These are phyloP conservation scores for Backusella mclennaniae DNA, from an alignment of 192 early-diverging fungal genomes.

Conservation along the genomic window DNA sequence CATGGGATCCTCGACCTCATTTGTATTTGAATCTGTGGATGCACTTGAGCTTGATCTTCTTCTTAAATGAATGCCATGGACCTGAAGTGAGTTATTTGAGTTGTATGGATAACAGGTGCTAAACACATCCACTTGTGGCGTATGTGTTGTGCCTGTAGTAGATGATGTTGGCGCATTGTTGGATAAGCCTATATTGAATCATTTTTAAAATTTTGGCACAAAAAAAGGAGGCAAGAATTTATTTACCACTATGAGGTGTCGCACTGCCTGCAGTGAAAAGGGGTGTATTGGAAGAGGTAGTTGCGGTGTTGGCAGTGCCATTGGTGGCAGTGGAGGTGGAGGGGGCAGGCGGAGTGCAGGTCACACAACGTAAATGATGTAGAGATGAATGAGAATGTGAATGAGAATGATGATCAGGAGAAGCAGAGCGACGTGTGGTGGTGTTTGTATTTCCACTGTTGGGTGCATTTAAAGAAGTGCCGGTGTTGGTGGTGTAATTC, in stretches of 20 bases:
- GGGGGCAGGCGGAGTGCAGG: background rate
- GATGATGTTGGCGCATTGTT: background rate
- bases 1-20: background rate
- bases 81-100: constrained; percentile 10
- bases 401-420: constrained; percentile 15
- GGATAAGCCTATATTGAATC: background rate
- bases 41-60: constrained; percentile 25
- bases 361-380: constrained; percentile 13
- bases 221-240: background rate
- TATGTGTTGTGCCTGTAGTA: constrained; percentile 7
- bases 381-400: background rate
- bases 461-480: background rate
- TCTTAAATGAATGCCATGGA: constrained; percentile 7
- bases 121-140: background rate
- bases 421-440: background rate
- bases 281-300: background rate
- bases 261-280: background rate
- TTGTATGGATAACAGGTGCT: constrained; percentile 11
- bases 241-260: background rate
- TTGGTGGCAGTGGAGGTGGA: background rate
- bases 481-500: background rate
- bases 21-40: constrained; percentile 11
- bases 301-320: background rate
- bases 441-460: background rate
- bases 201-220: background rate